Evolutionary conservation across 139 green algal species (phyloP).

Genomic region (Coccomyxa sp.): DNA sequence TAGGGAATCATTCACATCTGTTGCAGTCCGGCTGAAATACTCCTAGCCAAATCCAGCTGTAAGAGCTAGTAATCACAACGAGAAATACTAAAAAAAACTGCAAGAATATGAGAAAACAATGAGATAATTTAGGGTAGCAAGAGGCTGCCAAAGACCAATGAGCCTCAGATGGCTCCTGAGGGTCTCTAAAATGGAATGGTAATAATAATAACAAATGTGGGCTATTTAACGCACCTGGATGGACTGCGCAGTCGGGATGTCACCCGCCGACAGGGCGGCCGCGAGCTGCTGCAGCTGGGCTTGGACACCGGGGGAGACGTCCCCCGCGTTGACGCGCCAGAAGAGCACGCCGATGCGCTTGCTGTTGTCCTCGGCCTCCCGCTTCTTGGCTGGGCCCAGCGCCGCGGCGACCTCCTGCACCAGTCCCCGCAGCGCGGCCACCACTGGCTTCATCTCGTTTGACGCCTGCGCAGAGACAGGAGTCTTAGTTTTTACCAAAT

Average conservation of each 20-base stretch:
- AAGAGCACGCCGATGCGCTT: conserved; percentile 85
- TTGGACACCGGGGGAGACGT: conserved; percentile 64
- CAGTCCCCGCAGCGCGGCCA: conserved; percentile 62
- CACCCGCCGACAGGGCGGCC: conserved; percentile 68
- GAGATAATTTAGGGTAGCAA: no score
- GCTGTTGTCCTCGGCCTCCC: conserved; percentile 94
- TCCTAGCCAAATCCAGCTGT: neutral
- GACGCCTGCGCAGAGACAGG: conserved; percentile 24
- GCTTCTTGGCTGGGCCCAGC: conserved; percentile 57
- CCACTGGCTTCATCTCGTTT: conserved; percentile 53
- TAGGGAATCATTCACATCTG: no score
- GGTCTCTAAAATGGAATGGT: no score
- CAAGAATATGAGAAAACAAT: no score
- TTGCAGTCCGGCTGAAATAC: no score
- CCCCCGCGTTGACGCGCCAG: conserved; percentile 79
- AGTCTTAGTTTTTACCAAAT: neutral
- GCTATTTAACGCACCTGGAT: conserved; percentile 54
- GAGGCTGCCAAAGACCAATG: no score
- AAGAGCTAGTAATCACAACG: neutral
- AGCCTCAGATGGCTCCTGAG: no score
- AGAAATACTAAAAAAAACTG: no score
- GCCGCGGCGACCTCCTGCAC: conserved; percentile 50
- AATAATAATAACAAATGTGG: no score
- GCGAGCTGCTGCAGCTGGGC: conserved; percentile 77
- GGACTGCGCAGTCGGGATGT: conserved; percentile 69